Conservation (phyloP, 352 stramenopile genomes). For the Globisporangium sylvaticum region DNA sequence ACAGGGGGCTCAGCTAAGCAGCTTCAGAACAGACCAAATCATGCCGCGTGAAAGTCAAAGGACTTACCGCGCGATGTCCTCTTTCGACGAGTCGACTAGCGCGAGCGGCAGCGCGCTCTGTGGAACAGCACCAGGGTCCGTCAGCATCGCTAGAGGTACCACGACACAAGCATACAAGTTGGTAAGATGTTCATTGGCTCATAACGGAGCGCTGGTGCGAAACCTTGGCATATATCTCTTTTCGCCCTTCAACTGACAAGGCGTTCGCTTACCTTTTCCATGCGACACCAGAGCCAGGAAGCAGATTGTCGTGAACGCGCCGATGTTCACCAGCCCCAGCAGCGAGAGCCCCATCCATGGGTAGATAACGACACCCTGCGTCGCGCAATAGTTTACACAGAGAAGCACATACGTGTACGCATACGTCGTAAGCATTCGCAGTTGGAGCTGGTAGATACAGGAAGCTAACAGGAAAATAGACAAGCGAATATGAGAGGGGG, state of each 20-base stretch:
- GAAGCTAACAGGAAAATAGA: too few species aligned
- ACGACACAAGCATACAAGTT: background rate
- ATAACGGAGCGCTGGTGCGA: too few species aligned
- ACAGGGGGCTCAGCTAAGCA: background rate
- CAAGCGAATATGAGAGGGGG: too few species aligned
- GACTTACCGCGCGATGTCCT: slow-evolving; percentile 60
- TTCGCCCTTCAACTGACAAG: background rate
- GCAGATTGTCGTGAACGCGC: slow-evolving; percentile 56
- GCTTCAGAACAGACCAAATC: background rate
- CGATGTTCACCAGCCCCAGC: slow-evolving; percentile 65
- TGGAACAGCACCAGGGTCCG: slow-evolving; percentile 95
- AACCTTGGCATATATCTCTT: too few species aligned
- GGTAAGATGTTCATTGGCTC: background rate
- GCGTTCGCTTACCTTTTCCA: slow-evolving; percentile 78
- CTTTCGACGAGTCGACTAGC: slow-evolving; percentile 67
- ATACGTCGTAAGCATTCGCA: too few species aligned
- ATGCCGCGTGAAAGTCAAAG: background rate
- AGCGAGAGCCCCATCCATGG: slow-evolving; percentile 87
- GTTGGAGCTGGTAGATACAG: too few species aligned
- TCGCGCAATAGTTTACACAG: too few species aligned
- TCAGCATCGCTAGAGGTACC: slow-evolving; percentile 90
- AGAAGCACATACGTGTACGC: too few species aligned
- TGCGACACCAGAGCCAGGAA: slow-evolving; percentile 92
- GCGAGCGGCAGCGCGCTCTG: slow-evolving; percentile 89
- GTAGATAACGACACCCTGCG: slow-evolving; percentile 88